These are phyloP conservation scores for Lizanozyma gosingica DNA, from an alignment of 1,139 yeast genomes.

Conservation along the genomic window DNA sequence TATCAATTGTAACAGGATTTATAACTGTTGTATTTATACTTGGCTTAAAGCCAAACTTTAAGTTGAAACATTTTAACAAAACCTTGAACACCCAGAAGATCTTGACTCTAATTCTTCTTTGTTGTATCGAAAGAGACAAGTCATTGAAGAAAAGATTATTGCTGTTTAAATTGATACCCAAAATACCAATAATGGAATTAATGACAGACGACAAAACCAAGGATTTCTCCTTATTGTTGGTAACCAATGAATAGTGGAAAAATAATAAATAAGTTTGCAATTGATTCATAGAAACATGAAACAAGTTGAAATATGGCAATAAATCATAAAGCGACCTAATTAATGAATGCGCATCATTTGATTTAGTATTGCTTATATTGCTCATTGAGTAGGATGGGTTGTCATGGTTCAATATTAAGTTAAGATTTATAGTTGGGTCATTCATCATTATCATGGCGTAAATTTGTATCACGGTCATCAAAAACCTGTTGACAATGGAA, in stretches of 20 bases:
- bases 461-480: constrained; percentile 38
- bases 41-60: constrained; percentile 42
- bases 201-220: constrained; percentile 33
- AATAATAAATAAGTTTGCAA: constrained; percentile 36
- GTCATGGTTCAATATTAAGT: constrained; percentile 30
- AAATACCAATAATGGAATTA: constrained; percentile 38
- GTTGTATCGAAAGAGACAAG: constrained; percentile 26
- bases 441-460: constrained; percentile 42
- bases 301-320: constrained; percentile 37
- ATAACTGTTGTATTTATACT: constrained; percentile 40
- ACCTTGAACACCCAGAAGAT: constrained; percentile 55
- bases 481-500: constrained; percentile 40
- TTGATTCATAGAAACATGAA: constrained; percentile 33
- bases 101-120: constrained; percentile 44
- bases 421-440: constrained; percentile 37
- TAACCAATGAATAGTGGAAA: constrained; percentile 34
- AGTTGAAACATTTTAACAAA: constrained; percentile 40
- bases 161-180: constrained; percentile 39
- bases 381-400: constrained; percentile 25
- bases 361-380: constrained; percentile 9
- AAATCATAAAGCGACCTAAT: constrained; percentile 36
- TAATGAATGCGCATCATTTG: constrained; percentile 12
- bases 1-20: constrained; percentile 41
- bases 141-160: constrained; percentile 40
- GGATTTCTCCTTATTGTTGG: constrained; percentile 41